phyloP scores from a whole-genome alignment of 345 rosid genomes.

The Lepidium aucheri region DNA sequence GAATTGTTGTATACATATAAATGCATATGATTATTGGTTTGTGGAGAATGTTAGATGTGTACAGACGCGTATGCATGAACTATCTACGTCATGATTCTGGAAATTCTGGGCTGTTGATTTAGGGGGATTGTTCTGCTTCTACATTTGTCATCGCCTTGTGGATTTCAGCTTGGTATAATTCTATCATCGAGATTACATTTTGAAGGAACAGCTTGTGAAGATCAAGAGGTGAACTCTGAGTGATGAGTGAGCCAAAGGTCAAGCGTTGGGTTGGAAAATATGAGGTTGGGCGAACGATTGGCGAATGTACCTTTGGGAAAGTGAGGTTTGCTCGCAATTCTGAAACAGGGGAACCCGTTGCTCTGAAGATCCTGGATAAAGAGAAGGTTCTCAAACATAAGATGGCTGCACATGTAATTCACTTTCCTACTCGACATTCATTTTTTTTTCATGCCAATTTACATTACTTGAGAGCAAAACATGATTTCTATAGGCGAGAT shows the following conservation, averaged over 20 bases:
- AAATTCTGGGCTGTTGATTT: not conserved
- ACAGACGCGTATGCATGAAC: not conserved
- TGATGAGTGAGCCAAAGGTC: constrained; percentile 30
- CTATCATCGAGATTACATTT: not conserved
- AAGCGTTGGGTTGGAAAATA: constrained; percentile 91
- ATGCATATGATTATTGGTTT: not conserved
- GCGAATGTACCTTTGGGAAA: constrained; percentile 77
- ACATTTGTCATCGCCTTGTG: not conserved
- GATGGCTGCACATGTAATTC: constrained; percentile 74
- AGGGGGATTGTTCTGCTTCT: not conserved
- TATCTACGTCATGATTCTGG: not conserved
- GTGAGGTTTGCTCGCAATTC: constrained; percentile 63
- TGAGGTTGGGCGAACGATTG: constrained; percentile 77
- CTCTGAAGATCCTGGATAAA: constrained; percentile 85
- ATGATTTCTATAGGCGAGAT: not conserved
- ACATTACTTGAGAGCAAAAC: not conserved
- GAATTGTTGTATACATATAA: not conserved
- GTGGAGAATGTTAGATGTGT: not conserved
- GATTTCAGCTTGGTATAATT: not conserved
- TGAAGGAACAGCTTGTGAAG: not conserved
- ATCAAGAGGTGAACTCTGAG: not conserved
- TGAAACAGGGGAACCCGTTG: constrained; percentile 67
- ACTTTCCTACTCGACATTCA: not conserved
- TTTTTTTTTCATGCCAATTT: not conserved
- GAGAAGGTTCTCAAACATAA: constrained; percentile 77